Percentiles rank a stretch among this genome's conserved stretches.
Conservation (phyloP, 164 flowering plant species). For the Echeveria elegans region DNA sequence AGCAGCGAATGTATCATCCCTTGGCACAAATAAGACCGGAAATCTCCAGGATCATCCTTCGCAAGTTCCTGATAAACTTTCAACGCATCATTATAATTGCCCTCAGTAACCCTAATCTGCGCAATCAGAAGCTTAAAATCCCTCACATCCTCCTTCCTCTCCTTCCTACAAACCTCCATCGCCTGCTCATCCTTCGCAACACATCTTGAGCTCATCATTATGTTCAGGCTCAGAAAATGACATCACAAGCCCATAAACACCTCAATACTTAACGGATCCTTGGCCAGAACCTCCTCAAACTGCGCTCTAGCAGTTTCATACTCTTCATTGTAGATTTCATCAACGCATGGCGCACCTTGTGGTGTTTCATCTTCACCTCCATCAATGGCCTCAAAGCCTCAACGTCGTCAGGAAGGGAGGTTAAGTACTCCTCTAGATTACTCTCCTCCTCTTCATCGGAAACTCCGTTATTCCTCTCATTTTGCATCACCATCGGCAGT, state of each 20-base stretch:
- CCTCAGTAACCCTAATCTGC: conserved; percentile 59
- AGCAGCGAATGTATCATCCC: conserved; percentile 75
- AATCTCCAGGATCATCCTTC: conserved; percentile 88
- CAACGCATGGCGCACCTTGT: conserved; percentile 49
- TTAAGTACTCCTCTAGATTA: conserved; percentile 33
- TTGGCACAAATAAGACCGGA: conserved; percentile 80
- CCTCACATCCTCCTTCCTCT: conserved; percentile 42
- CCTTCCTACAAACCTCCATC: conserved; percentile 51
- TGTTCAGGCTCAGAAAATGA: conserved; percentile 32
- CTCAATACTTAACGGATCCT: conserved; percentile 61
- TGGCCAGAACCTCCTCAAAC: conserved; percentile 49
- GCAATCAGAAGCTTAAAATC: conserved; percentile 79
- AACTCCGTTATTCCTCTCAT: background rate
- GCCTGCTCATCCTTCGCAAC: conserved; percentile 41
- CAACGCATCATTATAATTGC: conserved; percentile 61
- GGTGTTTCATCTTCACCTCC: conserved; percentile 50
- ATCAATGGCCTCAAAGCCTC: conserved; percentile 38
- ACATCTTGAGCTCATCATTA: conserved; percentile 27
- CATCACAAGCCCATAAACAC: conserved; percentile 73
- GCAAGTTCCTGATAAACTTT: conserved; percentile 63
- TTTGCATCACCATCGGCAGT: background rate
- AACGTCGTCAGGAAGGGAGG: conserved; percentile 37
- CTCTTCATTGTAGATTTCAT: conserved; percentile 41
- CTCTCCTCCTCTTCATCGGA: conserved; percentile 29
- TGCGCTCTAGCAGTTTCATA: conserved; percentile 33